A percentile compares a stretch with the other conserved stretches of the same genome.
Evolutionary conservation across 306 rosid genomes (phyloP).

Genomic region (Vigna trinervia): DNA sequence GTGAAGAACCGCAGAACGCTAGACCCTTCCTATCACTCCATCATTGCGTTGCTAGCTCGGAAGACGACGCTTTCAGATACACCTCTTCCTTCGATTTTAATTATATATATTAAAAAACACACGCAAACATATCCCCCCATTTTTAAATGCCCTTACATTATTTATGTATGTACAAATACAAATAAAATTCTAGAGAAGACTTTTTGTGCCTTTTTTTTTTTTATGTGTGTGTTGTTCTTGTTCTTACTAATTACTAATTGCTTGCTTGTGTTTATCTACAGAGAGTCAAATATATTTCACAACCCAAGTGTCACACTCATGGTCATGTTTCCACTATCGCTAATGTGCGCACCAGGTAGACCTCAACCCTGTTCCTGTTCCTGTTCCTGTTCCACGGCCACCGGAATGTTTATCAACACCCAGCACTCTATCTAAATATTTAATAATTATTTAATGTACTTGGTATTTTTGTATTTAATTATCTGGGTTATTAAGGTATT

Average conservation of each 20-base stretch:
- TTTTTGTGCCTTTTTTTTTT: slow-evolving; percentile 32
- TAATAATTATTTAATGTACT: too few species aligned
- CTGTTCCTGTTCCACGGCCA: background rate
- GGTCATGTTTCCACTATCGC: slow-evolving; percentile 70
- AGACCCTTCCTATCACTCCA: slow-evolving; percentile 46
- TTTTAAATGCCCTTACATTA: slow-evolving; percentile 24
- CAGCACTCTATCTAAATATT: background rate
- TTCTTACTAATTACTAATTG: background rate
- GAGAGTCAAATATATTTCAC: slow-evolving; percentile 60
- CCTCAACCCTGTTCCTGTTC: slow-evolving; percentile 14
- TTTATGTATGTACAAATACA: background rate
- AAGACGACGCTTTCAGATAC: slow-evolving; percentile 64
- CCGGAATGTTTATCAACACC: slow-evolving; percentile 23
- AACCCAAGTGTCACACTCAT: slow-evolving; percentile 46
- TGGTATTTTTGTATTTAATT: background rate
- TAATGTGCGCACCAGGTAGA: slow-evolving; percentile 74
- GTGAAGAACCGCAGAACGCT: slow-evolving; percentile 40
- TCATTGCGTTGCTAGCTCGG: slow-evolving; percentile 45
- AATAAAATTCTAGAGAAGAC: slow-evolving; percentile 21
- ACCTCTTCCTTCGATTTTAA: slow-evolving; percentile 45
- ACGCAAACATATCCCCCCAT: slow-evolving; percentile 17
- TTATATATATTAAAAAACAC: slow-evolving; percentile 27
- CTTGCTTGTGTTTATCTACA: slow-evolving; percentile 48
- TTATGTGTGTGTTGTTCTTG: slow-evolving; percentile 26
- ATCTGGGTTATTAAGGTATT: background rate